Conservation (phyloP, 2,329 filamentous ascomycete species). For the Penicillium fuscoglaucum region DNA sequence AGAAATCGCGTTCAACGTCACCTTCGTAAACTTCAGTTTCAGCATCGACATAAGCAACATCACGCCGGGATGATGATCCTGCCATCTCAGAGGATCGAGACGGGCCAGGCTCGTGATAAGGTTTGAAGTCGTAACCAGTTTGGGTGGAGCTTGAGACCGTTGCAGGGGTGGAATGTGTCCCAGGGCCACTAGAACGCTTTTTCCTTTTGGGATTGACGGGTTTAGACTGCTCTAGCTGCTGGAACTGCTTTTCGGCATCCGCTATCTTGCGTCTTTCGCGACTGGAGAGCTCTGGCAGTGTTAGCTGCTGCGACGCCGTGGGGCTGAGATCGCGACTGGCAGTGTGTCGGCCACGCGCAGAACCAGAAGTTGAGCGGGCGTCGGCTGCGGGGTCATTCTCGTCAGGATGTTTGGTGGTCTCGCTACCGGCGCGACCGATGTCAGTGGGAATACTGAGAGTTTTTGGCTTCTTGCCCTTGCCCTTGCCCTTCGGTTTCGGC, state of each 20-base stretch:
- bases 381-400: conserved; percentile 60
- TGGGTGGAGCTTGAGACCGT: conserved; percentile 36
- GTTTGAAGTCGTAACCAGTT: conserved; percentile 26
- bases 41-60: background rate
- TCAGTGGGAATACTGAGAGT: conserved; percentile 44
- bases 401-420: conserved; percentile 52
- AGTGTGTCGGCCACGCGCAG: conserved; percentile 53
- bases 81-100: background rate
- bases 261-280: conserved; percentile 64
- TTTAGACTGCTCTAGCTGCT: conserved; percentile 59
- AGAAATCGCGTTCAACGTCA: background rate
- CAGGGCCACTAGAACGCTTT: conserved; percentile 58
- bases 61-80: background rate
- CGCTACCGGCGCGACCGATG: conserved; percentile 62
- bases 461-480: conserved; percentile 46
- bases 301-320: conserved; percentile 43
- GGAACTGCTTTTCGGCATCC: conserved; percentile 62
- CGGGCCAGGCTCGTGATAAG: conserved; percentile 34
- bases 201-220: conserved; percentile 50
- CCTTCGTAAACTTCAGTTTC: background rate
- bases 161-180: conserved; percentile 53
- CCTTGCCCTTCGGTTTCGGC: conserved; percentile 43
- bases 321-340: conserved; percentile 64
- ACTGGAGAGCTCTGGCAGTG: conserved; percentile 57
- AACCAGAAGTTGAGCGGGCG: conserved; percentile 58